Evolutionary conservation across 257 asterid genomes (phyloP).

Genomic region (Solanum sitiens): DNA sequence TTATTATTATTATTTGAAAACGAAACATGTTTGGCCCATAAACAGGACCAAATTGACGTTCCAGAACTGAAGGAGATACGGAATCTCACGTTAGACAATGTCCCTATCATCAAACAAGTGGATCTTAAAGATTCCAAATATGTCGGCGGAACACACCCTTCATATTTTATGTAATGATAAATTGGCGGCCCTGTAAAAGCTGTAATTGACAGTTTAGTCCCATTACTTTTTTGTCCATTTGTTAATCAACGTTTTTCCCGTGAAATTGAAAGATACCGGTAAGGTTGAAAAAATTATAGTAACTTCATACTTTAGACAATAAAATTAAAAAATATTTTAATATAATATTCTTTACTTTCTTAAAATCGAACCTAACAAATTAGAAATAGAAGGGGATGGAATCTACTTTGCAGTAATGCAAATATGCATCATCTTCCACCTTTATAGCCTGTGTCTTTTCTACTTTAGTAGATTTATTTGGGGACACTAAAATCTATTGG

Average conservation of each 20-base stretch:
- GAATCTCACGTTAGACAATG: neutral
- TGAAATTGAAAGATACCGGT: neutral
- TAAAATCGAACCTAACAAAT: neutral
- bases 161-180: neutral
- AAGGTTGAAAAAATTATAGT: neutral
- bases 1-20: neutral
- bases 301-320: no score
- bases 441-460: neutral
- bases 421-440: neutral
- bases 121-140: neutral
- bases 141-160: neutral
- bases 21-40: neutral
- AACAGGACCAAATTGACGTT: neutral
- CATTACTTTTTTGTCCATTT: neutral
- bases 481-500: neutral
- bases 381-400: neutral
- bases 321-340: no score
- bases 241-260: neutral
- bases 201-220: neutral
- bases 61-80: neutral
- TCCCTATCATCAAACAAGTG: neutral
- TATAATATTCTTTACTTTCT: no score
- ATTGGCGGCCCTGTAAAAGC: neutral
- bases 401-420: neutral
- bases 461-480: neutral